These are phyloP conservation scores for Antitrichia curtipendula DNA, from an alignment of 225 moss, liverwort and hornwort genomes.

Conservation along the genomic window DNA sequence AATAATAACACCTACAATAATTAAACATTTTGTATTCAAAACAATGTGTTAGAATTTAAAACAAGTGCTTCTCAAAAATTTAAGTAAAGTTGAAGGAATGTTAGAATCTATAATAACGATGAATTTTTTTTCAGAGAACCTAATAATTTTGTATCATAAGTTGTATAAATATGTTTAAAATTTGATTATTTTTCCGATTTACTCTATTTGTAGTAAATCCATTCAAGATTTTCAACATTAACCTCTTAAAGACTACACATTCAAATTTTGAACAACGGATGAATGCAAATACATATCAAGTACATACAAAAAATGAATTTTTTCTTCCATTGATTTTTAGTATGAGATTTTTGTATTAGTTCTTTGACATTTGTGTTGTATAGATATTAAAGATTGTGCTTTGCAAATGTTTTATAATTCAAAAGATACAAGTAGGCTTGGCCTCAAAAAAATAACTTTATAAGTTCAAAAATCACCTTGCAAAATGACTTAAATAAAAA, in stretches of 20 bases:
- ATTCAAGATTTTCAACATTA: neutral
- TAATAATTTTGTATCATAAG: neutral
- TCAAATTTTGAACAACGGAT: neutral
- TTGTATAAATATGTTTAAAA: neutral
- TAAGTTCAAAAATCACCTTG: accelerated
- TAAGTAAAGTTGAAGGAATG: neutral
- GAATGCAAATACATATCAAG: accelerated
- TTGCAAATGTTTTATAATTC: neutral
- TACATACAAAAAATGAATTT: neutral
- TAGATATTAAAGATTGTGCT: neutral
- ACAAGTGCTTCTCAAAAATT: neutral
- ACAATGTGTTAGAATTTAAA: neutral
- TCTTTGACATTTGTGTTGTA: accelerated
- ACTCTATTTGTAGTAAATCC: accelerated
- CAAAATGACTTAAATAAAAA: neutral
- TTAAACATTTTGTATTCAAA: neutral
- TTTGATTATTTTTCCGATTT: neutral
- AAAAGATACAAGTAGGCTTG: neutral
- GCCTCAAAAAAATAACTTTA: accelerated
- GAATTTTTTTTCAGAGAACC: too few species aligned
- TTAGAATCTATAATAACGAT: too few species aligned
- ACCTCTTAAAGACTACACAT: accelerated
- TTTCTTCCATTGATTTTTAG: neutral
- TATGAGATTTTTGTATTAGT: too few species aligned
- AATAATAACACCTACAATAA: constrained; percentile 34